Base-by-base conservation (phyloP, 1,139 yeast species). In the Candida sanyaensis region DNA sequence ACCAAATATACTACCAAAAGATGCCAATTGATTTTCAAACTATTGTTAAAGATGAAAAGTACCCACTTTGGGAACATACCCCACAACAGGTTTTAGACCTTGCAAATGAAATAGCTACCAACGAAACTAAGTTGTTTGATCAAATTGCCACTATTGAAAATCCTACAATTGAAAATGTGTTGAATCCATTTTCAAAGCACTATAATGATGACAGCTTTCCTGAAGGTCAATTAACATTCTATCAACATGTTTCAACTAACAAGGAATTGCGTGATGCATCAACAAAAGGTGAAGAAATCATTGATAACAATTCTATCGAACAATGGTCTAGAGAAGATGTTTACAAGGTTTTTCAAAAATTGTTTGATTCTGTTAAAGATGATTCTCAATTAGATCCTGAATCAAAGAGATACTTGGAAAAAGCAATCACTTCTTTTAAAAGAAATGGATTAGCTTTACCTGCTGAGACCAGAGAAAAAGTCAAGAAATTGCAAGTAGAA, bases 231-330 rank as follows among this genome's bases (percentile, higher is more conserved):
- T 61, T 86, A 55, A 71, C 83, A 5, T 88, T 88, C 61, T 83
- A 81, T 59, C 88, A 83, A 63, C 82, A 84, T 55, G 92, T 88
- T 13, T 84, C 92, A 2, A 59, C 82, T 10, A 74, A 78, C 53
- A 80, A 84, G 57, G 80, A 67, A 10, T 61, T 87, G 32, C 78
- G 96, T 58, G 89, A 86, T 53, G 90, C 91, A 2, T 82, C 92
- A 2, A 77, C 77, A 39, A 72, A 79, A 53, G 86, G 88, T 1
- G 86, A 83, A 52, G 80, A 83, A 60, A 59, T 73, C 48, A 63
- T 86, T 39, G 76, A 80, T 45, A 78, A 82, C 41, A 80, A 73
- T 55, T 67, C 75, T 10, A 84, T 88, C 57, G 95, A 86, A 55
- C 77, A 86, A 29, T 76, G 79, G 24, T 68, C 81, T 52, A 81